Evolutionary conservation across 495 filamentous ascomycete species (phyloP), one percentile per base, ranked within the genome.

Genomic region (Trichodelitschia bisporula): DNA sequence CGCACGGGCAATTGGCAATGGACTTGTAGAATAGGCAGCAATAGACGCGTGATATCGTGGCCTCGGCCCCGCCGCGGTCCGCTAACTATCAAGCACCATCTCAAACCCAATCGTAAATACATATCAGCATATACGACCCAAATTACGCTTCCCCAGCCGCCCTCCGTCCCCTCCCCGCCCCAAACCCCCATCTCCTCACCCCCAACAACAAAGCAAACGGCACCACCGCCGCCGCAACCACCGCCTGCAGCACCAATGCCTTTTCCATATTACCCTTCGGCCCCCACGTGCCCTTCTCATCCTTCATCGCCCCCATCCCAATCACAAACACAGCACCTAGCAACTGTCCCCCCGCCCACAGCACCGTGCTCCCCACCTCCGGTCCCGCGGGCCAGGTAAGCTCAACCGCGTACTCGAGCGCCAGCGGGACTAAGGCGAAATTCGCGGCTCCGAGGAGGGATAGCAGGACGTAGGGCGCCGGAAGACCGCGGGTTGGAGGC

Each of bases 341-440:
- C 5, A 80, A 39, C 53, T 79, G 75, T 0, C 82, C 83, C 11
- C 73, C 74, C 6, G 62, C 62, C 86, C 84, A 95, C 42, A 72
- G 71, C 18, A 89, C 57, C 28, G 74, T 77, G 31, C 63, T 72
- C 4, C 77, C 72, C 29, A 92, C 64, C 56, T 86, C 84, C 1
- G 86, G 79, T n/a, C 68, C 70, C 15, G 83, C 68, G 0, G 84
- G 84, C 37, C 79, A 73, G 12, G 79, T 80, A 38, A 89, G 57
- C 47, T 93, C 78, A 33, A 75, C 77, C 18, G 86, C 51, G 43
- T 66, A 86, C 54, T 97, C 86, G 20, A 95, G 60, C 9, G 69
- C 77, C 15, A 92, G 59, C 5, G 86, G 86, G 5, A 97, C 52
- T 1, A 95, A 49, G 28, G 57, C 56, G 51, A 97, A 95, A n/a